These are phyloP conservation scores for Dispira parvispora DNA, from an alignment of 192 early-diverging fungal species.

Conservation along the genomic window DNA sequence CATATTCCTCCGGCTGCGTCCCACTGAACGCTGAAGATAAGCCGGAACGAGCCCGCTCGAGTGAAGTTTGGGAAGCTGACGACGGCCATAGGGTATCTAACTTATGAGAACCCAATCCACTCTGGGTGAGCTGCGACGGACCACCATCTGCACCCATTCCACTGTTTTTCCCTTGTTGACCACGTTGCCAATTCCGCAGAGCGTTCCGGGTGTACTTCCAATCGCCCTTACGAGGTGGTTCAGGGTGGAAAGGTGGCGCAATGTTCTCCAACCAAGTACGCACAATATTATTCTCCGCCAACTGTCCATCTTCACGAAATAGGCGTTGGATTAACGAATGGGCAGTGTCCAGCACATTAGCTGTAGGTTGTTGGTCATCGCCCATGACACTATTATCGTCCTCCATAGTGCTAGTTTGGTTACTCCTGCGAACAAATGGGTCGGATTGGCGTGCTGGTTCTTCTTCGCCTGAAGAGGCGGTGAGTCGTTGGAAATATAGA, in stretches of 20 bases:
- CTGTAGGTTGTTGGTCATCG: no score
- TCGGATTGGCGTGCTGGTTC: conserved; percentile 7
- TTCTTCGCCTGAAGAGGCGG: conserved; percentile 5
- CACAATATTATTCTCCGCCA: conserved; percentile 22
- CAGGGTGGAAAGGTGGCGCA: conserved; percentile 22
- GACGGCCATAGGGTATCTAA: background rate
- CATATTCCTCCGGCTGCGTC: conserved; percentile 15
- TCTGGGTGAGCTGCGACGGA: background rate
- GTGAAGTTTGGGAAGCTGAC: no score
- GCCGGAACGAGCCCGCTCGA: conserved; percentile 18
- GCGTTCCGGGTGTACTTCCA: conserved; percentile 27
- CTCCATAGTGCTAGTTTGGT: no score
- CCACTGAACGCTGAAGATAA: conserved; percentile 19
- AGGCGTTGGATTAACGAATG: conserved; percentile 18
- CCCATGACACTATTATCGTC: no score
- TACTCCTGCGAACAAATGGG: no score
- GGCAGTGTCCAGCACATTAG: background rate
- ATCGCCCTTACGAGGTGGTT: conserved; percentile 30
- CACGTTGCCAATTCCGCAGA: conserved; percentile 13
- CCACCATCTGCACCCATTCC: conserved; percentile 19
- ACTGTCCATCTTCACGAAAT: conserved; percentile 13
- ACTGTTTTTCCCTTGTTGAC: background rate
- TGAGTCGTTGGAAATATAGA: conserved; percentile 18
- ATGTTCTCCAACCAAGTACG: conserved; percentile 29
- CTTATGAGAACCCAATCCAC: background rate